Percentiles rank a stretch among this genome's conserved stretches.
Conservation (phyloP, 2,329 filamentous ascomycete genomes). For the Penicillium griseofulvum region DNA sequence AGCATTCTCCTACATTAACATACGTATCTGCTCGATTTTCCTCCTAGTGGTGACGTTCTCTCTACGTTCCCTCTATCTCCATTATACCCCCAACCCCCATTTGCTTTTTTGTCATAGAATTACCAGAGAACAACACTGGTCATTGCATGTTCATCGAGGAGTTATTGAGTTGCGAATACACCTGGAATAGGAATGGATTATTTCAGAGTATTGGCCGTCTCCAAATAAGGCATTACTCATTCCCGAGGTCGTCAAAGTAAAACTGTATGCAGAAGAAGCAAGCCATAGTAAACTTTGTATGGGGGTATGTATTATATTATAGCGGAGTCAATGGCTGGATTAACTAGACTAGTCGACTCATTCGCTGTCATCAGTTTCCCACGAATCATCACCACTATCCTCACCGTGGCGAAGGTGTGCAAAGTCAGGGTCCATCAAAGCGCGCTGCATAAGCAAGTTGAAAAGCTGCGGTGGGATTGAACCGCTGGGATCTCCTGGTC, state of each 20-base stretch:
- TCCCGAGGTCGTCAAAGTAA: neutral
- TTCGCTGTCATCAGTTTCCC: neutral
- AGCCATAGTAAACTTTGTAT: neutral
- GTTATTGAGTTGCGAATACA: neutral
- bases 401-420: neutral
- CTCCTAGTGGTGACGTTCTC: neutral
- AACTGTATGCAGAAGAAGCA: neutral
- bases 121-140: neutral
- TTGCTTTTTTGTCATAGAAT: slow-evolving; percentile 6
- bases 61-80: slow-evolving; percentile 1
- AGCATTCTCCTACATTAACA: neutral
- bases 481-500: neutral
- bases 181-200: neutral
- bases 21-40: neutral
- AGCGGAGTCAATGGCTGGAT: neutral
- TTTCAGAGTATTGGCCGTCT: neutral
- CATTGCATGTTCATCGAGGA: slow-evolving; percentile 2
- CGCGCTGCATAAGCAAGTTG: slow-evolving; percentile 3
- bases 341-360: neutral
- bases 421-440: slow-evolving; percentile 9
- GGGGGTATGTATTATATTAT: neutral
- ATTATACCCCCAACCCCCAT: slow-evolving; percentile 11
- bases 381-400: neutral
- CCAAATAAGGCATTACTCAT: neutral
- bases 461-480: neutral